Percentiles rank a stretch among this genome's conserved stretches.
phyloP scores from a whole-genome alignment of 192 early-diverging fungal genomes.

The Backusella mclennaniae region DNA sequence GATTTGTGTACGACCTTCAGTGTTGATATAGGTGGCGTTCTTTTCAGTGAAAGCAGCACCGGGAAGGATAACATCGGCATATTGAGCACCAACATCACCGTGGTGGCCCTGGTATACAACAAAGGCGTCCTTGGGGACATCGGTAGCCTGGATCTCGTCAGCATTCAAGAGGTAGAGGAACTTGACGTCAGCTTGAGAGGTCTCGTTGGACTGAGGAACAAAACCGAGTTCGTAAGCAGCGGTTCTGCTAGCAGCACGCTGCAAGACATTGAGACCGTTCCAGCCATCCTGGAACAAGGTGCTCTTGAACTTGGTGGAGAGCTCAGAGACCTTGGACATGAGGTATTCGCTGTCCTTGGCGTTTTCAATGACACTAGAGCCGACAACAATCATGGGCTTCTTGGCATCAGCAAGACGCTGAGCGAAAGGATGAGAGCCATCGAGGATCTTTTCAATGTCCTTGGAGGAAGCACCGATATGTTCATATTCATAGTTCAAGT shows the following conservation, averaged over 20 bases:
- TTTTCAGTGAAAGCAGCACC: conserved; percentile 97
- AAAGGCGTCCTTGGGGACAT: conserved; percentile 88
- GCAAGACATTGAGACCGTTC: conserved; percentile 92
- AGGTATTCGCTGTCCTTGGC: conserved; percentile 67
- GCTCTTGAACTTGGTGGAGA: conserved; percentile 66
- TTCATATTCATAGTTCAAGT: conserved; percentile 90
- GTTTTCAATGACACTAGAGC: conserved; percentile 76
- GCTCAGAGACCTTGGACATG: conserved; percentile 70
- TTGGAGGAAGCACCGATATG: conserved; percentile 71
- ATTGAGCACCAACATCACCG: conserved; percentile 93
- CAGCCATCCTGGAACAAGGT: conserved; percentile 73
- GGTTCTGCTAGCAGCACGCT: conserved; percentile 81
- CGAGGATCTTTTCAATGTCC: conserved; percentile 67
- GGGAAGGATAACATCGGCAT: conserved; percentile 95
- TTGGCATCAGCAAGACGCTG: conserved; percentile 77
- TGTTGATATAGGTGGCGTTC: conserved; percentile 93
- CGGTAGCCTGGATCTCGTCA: conserved; percentile 74
- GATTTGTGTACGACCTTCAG: conserved; percentile 91
- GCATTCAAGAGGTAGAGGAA: conserved; percentile 94
- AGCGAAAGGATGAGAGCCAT: conserved; percentile 72
- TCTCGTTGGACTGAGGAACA: conserved; percentile 53
- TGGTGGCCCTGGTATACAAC: conserved; percentile 99
- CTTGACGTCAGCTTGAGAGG: conserved; percentile 40
- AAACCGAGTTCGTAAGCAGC: conserved; percentile 93
- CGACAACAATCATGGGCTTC: conserved; percentile 90